Evolutionary conservation across 1,284 basidiomycete genomes (phyloP).

Genomic region (Apiotrichum sp.): DNA sequence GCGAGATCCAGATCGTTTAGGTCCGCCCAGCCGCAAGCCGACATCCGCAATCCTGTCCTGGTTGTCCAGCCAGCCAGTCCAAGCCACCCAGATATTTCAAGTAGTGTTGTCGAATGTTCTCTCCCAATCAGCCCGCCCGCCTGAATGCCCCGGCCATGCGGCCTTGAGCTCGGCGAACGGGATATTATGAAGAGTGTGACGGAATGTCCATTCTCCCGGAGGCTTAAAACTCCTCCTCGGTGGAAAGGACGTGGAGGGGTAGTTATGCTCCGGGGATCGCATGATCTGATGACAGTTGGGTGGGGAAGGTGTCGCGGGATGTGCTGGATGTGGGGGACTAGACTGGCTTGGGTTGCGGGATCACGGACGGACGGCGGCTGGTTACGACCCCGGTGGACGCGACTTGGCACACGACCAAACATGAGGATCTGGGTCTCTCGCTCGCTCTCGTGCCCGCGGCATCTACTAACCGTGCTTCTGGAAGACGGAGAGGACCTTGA

Average conservation of each 20-base stretch:
- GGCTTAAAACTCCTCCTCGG: slow-evolving; percentile 49
- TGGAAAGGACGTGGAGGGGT: slow-evolving; percentile 39
- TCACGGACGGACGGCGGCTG: no score
- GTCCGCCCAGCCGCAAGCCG: no score
- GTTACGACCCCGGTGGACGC: background rate
- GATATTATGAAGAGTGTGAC: slow-evolving; percentile 27
- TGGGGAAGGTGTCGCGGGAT: slow-evolving; percentile 28
- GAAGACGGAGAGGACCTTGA: slow-evolving; percentile 95
- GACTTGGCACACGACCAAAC: background rate
- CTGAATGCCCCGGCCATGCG: slow-evolving; percentile 39
- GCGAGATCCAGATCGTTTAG: no score
- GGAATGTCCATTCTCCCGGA: slow-evolving; percentile 37
- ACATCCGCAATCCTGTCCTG: no score
- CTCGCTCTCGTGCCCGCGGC: background rate
- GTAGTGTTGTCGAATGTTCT: slow-evolving; percentile 26
- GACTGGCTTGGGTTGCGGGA: background rate
- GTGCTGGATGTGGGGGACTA: background rate
- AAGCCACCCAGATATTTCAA: background rate
- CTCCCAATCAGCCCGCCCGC: slow-evolving; percentile 34
- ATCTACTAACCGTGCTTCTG: slow-evolving; percentile 82
- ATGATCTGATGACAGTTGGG: slow-evolving; percentile 53
- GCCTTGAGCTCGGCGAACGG: slow-evolving; percentile 35
- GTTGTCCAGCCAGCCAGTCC: background rate
- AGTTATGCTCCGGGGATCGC: slow-evolving; percentile 47
- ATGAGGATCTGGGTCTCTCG: background rate